A percentile compares a stretch with the other conserved stretches of the same genome.
Evolutionary conservation across 306 rosid genomes (phyloP).

Genomic region (Canavalia ensiformis): DNA sequence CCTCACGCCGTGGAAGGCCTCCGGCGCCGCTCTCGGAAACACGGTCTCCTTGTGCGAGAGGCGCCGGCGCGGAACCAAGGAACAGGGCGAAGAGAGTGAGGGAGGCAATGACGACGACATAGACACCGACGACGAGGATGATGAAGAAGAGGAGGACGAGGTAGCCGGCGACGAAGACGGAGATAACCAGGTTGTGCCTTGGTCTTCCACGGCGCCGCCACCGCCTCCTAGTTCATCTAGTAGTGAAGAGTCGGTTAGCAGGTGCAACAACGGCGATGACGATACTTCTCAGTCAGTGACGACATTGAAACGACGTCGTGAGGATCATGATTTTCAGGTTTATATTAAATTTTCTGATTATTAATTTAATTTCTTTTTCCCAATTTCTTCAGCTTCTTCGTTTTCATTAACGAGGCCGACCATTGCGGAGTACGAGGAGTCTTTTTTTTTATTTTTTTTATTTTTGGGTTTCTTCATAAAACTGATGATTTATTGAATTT

Average conservation of each 20-base stretch:
- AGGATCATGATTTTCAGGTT: slow-evolving; percentile 60
- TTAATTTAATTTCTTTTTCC: background rate
- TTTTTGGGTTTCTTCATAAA: background rate
- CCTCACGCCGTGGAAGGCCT: slow-evolving; percentile 79
- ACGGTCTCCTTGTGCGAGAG: slow-evolving; percentile 66
- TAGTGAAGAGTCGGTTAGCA: slow-evolving; percentile 61
- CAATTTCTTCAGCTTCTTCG: background rate
- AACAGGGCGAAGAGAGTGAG: slow-evolving; percentile 54
- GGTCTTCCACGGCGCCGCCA: slow-evolving; percentile 60
- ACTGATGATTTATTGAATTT: background rate
- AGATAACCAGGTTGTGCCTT: slow-evolving; percentile 74
- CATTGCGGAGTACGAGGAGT: background rate
- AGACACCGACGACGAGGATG: slow-evolving; percentile 47
- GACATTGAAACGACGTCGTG: slow-evolving; percentile 62
- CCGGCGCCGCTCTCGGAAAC: slow-evolving; percentile 72
- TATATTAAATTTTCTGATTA: background rate
- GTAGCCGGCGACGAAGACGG: slow-evolving; percentile 54
- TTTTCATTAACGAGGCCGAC: background rate
- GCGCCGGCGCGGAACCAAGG: slow-evolving; percentile 44
- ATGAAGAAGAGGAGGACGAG: slow-evolving; percentile 37
- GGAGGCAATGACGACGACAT: slow-evolving; percentile 58
- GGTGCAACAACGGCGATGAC: slow-evolving; percentile 41
- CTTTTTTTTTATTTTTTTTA: background rate
- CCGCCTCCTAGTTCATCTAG: slow-evolving; percentile 66
- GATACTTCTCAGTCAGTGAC: slow-evolving; percentile 36